A percentile compares a stretch with the other conserved stretches of the same genome.
phyloP scores from a whole-genome alignment of 139 green algal genomes.

The Micractinium conductrix region DNA sequence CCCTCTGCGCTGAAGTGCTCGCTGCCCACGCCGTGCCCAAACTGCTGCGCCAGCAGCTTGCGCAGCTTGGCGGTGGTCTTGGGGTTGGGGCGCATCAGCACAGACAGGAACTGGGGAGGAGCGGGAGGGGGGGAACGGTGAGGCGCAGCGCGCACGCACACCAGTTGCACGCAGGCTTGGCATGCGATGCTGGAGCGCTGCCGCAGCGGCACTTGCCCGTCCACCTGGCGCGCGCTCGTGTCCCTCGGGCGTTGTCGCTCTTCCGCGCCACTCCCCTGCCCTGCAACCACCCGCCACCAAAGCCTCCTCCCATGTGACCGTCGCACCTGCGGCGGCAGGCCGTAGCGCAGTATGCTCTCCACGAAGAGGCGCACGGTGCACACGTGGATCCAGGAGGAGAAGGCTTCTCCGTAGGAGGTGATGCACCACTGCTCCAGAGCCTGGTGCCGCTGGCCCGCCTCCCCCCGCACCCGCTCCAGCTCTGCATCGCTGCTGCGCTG shows the following conservation, averaged over 20 bases:
- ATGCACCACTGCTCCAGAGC: constrained; percentile 88
- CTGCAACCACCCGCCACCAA: no score
- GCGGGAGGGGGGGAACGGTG: neutral
- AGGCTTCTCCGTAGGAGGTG: constrained; percentile 92
- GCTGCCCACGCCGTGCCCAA: constrained; percentile 20
- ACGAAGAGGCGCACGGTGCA: constrained; percentile 93
- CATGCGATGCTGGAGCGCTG: no score
- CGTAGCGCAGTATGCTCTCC: constrained; percentile 97
- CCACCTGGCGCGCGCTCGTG: no score
- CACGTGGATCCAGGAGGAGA: constrained; percentile 93
- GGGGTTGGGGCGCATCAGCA: constrained; percentile 76
- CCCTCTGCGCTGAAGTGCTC: constrained; percentile 55
- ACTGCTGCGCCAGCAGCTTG: constrained; percentile 58
- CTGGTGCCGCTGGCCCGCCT: constrained; percentile 70
- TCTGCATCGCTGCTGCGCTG: constrained; percentile 39
- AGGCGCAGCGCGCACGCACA: neutral
- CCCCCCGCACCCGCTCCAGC: constrained; percentile 59
- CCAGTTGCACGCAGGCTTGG: no score
- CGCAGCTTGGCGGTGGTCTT: constrained; percentile 74
- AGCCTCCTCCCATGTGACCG: no score
- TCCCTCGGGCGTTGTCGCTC: no score
- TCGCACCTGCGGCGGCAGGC: constrained; percentile 80
- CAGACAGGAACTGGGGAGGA: constrained; percentile 66
- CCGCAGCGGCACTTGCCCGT: no score
- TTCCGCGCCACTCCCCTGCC: no score